These are phyloP conservation scores for Tephrocybe rancida DNA, from an alignment of 768 basidiomycete genomes.

Conservation along the genomic window DNA sequence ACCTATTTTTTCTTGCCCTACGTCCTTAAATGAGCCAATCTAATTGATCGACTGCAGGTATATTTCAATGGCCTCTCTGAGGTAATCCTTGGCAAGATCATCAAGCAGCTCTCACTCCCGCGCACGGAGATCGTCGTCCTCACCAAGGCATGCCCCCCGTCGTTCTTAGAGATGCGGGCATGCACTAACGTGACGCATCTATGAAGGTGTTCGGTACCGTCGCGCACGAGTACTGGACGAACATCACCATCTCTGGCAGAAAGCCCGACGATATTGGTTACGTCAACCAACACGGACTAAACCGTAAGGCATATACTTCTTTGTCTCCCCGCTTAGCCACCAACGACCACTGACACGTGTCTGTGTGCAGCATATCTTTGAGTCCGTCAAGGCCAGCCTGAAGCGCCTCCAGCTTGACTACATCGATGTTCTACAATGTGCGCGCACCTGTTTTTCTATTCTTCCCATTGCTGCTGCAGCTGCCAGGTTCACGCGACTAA, in stretches of 20 bases:
- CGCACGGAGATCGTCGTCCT: constrained; percentile 77
- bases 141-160: constrained; percentile 59
- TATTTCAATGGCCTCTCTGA: constrained; percentile 73
- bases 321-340: not conserved
- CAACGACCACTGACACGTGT: not conserved
- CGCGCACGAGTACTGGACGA: constrained; percentile 20
- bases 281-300: constrained; percentile 55
- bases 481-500: not conserved
- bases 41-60: constrained; percentile 31
- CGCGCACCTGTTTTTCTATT: constrained; percentile 4
- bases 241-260: constrained; percentile 6
- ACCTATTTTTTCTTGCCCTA: not conserved
- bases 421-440: constrained; percentile 75
- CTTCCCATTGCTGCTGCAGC: not conserved
- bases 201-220: constrained; percentile 40
- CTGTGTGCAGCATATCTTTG: constrained; percentile 67
- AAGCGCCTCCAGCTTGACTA: constrained; percentile 75
- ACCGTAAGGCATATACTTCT: constrained; percentile 21
- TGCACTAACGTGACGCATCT: no score
- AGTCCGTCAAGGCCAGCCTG: constrained; percentile 60
- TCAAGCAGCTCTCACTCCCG: constrained; percentile 65
- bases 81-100: constrained; percentile 67
- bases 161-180: no score
- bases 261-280: constrained; percentile 45
- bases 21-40: not conserved